Base-by-base conservation (phyloP, 208 protist species). In the Acanthamoeba triangularis region DNA sequence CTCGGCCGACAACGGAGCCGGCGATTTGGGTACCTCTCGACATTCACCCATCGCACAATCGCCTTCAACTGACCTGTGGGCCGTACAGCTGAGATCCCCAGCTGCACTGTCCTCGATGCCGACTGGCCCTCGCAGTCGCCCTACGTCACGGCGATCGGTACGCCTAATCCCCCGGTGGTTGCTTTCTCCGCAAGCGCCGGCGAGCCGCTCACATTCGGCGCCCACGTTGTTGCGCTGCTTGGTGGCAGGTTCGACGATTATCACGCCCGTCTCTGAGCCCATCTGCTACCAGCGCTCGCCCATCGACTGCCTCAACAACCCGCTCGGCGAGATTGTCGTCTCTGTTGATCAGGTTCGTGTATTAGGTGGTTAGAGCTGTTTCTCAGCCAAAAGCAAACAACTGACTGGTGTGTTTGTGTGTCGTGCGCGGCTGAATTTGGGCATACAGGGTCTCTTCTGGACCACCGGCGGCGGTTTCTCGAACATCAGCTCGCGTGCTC, bases 381-480 rank as follows among this genome's bases (percentile, higher is more conserved):
- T 96, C 23, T 91, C 67, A 13, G 69, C 80, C 65, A 93, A 49
- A 23, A 92, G 59, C 8, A 5, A n/a, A n/a, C n/a, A n/a, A n/a
- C n/a, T n/a, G n/a, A n/a, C n/a, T n/a, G n/a, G 49, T 52, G 49
- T 52, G 49, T 52, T 4, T 52, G 49, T 52, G 49, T 52, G 49
- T 52, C n/a, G 49, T 52, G 49, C 11, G 49, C 11, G 49, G 3
- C 7, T 52, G 49, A 14, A 11, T 52, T 4, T 52, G 49, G 3
- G 49, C 52, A 14, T 59, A 23, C 35, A 87, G 78, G 78, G 82
- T 61, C 82, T 90, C 33, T 90, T 90, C 82, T 90, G 82, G 82
- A 95, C 92, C 23, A 97, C 94, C 44, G 74, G 94, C 74, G 96
- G 96, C 78, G 96, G 96, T 67, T 96, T 97, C 30, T 93, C 76